Evolutionary conservation across 805 yeast species (phyloP), one percentile per base, ranked within the genome.

Genomic region (Blastobotrys terrestris): DNA sequence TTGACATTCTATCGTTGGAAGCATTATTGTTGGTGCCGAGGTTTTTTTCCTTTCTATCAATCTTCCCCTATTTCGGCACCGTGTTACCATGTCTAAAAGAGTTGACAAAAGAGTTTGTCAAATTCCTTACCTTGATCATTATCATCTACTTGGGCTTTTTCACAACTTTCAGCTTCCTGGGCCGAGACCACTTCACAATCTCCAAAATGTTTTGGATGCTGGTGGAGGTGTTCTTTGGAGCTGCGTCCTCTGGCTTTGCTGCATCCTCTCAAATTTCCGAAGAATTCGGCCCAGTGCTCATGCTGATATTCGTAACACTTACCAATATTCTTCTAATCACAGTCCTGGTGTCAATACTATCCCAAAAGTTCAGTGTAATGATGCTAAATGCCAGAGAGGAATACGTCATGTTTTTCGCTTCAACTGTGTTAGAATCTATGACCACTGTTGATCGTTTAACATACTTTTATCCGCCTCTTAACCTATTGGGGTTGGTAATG

Each of bases 331-430:
- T 66, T 16, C 59, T 67, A 40, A 55, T 66, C 46, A 65, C 71
- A 1, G 66, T 67, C n/a, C 53, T 67, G 42, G 65, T 67, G n/a
- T 67, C 70, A 15, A 65, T 67, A 42, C 53, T 67, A 39, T 66
- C 70, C 2, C 64, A 67, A 44, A 54, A 59, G 43, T 67, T 67
- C 56, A 59, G 64, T 41, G 55, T 47, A 31, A 65, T 63, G 59
- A 65, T 66, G 66, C 56, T 52, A 47, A 66, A 65, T 49, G 71
- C 71, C 41, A 45, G 64, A n/a, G 69, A 67, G 51, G 69, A 66
- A 48, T 67, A 67, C 47, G 55, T 59, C 31, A 52, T 61, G 18
- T 53, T 64, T 51, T 67, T 67, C 47, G 60, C 69, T 2, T 57
- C 66, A 3, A 58, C 61, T 1, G 70, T 65, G 3, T 60, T 64